Percentiles rank a stretch among this genome's conserved stretches.
phyloP scores from a whole-genome alignment of 441 rosid species.

The Eutrema salsugineum region DNA sequence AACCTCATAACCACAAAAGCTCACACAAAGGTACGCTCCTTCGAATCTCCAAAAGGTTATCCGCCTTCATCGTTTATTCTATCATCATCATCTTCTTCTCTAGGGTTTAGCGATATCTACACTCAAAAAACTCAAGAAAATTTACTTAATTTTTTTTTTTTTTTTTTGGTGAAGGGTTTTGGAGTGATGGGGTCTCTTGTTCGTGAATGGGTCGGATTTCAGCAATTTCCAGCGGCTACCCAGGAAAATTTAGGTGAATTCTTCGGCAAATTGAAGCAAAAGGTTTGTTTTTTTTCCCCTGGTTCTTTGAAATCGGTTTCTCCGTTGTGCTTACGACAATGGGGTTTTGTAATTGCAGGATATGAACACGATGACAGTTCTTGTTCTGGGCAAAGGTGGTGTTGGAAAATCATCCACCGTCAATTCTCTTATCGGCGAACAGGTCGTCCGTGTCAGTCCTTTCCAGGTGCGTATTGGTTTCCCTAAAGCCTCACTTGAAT shows the following conservation, averaged over 20 bases:
- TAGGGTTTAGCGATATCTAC: background rate
- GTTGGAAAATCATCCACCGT: constrained; percentile 98
- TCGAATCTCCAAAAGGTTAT: background rate
- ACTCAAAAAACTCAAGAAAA: background rate
- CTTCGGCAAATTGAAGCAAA: constrained; percentile 74
- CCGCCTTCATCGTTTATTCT: background rate
- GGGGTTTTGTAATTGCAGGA: constrained; percentile 42
- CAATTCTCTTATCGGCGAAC: constrained; percentile 93
- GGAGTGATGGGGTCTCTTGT: constrained; percentile 33
- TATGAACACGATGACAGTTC: constrained; percentile 71
- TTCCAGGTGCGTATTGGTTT: constrained; percentile 52
- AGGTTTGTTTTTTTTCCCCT: constrained; percentile 41
- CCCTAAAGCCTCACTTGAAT: background rate
- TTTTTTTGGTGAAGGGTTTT: background rate
- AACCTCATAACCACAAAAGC: background rate
- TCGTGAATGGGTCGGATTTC: constrained; percentile 93
- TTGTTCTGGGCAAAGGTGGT: constrained; percentile 96
- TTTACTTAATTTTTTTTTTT: background rate
- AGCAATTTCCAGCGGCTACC: constrained; percentile 85
- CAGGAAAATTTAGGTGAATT: constrained; percentile 71
- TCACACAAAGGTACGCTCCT: background rate
- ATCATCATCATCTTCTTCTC: background rate
- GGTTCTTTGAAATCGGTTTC: background rate
- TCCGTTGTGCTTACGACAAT: background rate
- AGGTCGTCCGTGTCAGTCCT: constrained; percentile 77